Evolutionary conservation across 805 yeast genomes (phyloP), one percentile per base, ranked within the genome.

Genomic region (Blastobotrys parvus): DNA sequence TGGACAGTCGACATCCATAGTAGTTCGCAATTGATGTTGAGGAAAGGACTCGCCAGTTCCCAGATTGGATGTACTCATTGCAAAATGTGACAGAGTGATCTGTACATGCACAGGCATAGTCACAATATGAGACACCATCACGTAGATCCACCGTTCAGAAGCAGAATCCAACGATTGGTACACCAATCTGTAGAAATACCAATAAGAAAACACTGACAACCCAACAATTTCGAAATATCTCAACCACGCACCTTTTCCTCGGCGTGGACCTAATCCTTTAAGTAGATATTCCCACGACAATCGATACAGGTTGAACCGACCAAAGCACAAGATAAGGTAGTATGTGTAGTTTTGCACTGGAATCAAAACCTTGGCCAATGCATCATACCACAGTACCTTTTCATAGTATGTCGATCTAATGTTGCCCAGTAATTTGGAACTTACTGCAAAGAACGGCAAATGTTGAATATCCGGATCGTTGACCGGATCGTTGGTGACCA

Each of bases 381-480:
- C 70, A 61, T 87, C 96, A 56, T 80, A 81, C 69, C 77, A 71
- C 15, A 87, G 66, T 13, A 65, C 65, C 46, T 73, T 74, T 32
- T 83, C 86, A 57, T 87, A 87, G 61, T 79, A 87, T 0, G 95
- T 84, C 20, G 94, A 84, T 58, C 77, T 84, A 5, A 86, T 75
- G 54, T 75, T 69, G 2, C 76, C 77, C 51, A 87, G 75, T 3
- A 87, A 65, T 48, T 82, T 67, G 1, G 83, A 70, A 43, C 88
- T 79, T 16, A 87, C 94, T 2, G 95, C 94, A 59, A 87, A 87
- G 54, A 87, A 87, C 1, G 96, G 96, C 49, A 87, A 61, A 63
- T 87, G 95, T 62, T 87, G 96, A 58, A 87, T 88, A 63, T 87
- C 96, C 0, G 96, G 96, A 56, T 87, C 96, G 58, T 88, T 95